These are phyloP conservation scores for Chrysosporium queenslandicum DNA, from an alignment of 2,329 filamentous ascomycete species.

Conservation along the genomic window DNA sequence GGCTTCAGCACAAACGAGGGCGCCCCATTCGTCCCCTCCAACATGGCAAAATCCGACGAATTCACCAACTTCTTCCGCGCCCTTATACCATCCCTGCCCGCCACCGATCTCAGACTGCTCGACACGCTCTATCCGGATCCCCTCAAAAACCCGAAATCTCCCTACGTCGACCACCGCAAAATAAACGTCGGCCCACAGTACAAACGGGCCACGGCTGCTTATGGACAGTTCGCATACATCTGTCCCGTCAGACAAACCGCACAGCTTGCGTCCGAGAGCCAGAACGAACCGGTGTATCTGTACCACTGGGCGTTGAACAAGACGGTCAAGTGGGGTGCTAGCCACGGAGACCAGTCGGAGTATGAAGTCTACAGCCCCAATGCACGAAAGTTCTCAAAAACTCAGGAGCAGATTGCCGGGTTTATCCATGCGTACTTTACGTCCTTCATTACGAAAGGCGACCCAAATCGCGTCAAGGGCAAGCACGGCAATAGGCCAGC, in stretches of 20 bases:
- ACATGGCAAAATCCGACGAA: slow-evolving; percentile 39
- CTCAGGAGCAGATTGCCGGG: slow-evolving; percentile 37
- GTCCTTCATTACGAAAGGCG: slow-evolving; percentile 41
- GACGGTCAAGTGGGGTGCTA: slow-evolving; percentile 37
- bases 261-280: slow-evolving; percentile 26
- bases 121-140: slow-evolving; percentile 56
- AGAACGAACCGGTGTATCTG: slow-evolving; percentile 37
- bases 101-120: slow-evolving; percentile 46
- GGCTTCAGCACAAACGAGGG: slow-evolving; percentile 65
- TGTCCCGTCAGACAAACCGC: slow-evolving; percentile 42
- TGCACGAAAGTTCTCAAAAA: slow-evolving; percentile 28
- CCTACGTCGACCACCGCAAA: slow-evolving; percentile 31
- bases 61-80: slow-evolving; percentile 52
- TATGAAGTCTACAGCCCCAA: slow-evolving; percentile 39
- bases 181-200: slow-evolving; percentile 41
- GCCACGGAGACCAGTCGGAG: slow-evolving; percentile 41
- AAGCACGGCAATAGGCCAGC: slow-evolving; percentile 24
- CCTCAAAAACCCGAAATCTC: slow-evolving; percentile 30
- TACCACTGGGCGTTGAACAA: slow-evolving; percentile 47
- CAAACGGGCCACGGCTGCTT: slow-evolving; percentile 42
- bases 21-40: slow-evolving; percentile 50
- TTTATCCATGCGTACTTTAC: slow-evolving; percentile 41
- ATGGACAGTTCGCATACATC: slow-evolving; percentile 43
- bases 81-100: slow-evolving; percentile 50
- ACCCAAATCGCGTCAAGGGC: slow-evolving; percentile 35